These are phyloP conservation scores for Millerago galiae DNA, from an alignment of 805 yeast species.

Conservation along the genomic window DNA sequence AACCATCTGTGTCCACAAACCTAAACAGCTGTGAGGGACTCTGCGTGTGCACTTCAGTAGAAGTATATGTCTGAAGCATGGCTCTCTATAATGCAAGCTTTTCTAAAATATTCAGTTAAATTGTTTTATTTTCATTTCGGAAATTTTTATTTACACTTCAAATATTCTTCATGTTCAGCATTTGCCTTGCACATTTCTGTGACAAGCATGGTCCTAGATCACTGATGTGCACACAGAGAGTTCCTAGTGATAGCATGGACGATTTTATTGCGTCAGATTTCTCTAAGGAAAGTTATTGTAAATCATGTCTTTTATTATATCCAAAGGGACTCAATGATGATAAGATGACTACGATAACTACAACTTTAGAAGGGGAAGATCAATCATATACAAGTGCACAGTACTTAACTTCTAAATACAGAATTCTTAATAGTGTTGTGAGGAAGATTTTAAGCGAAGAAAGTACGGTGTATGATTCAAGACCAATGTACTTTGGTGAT, in stretches of 20 bases:
- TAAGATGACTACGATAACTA: constrained; percentile 27
- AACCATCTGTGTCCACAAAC: constrained; percentile 9
- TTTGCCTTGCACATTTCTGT: constrained; percentile 67
- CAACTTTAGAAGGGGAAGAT: constrained; percentile 9
- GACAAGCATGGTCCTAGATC: constrained; percentile 73
- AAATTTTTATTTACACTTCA: background rate
- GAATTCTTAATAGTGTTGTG: constrained; percentile 51
- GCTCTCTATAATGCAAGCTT: background rate
- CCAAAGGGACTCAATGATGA: constrained; percentile 31
- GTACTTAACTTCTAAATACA: constrained; percentile 50
- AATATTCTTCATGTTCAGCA: constrained; percentile 29
- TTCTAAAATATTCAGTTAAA: no score
- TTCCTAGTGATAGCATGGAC: constrained; percentile 20
- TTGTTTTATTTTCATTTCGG: background rate
- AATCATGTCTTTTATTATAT: constrained; percentile 50
- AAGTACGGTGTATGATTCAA: constrained; percentile 48
- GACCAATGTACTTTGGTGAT: constrained; percentile 63
- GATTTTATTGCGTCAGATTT: constrained; percentile 29
- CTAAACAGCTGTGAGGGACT: background rate
- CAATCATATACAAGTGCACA: constrained; percentile 47
- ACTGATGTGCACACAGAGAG: constrained; percentile 52
- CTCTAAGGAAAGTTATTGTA: constrained; percentile 45
- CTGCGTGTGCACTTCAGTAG: constrained; percentile 2
- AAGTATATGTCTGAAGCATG: constrained; percentile 6
- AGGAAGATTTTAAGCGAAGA: constrained; percentile 64